Evolutionary conservation across 441 rosid species (phyloP).

Genomic region (Gossypium davidsonii): DNA sequence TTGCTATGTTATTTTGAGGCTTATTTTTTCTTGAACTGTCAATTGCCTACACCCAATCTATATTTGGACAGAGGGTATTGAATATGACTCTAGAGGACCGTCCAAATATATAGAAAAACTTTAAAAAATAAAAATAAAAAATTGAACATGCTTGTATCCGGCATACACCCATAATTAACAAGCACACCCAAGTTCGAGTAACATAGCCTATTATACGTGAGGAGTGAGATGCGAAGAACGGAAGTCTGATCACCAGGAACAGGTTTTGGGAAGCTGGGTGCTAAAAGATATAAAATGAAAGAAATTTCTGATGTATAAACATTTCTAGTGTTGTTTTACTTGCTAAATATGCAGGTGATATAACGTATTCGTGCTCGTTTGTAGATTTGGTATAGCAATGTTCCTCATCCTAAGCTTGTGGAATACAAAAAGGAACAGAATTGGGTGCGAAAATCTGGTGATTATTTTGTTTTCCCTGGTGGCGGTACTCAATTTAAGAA

Average conservation of each 20-base stretch:
- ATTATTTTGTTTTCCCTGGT: slow-evolving; percentile 71
- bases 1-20: background rate
- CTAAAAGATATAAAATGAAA: background rate
- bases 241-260: background rate
- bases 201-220: background rate
- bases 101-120: too few species aligned
- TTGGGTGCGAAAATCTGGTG: slow-evolving; percentile 68
- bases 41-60: too few species aligned
- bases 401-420: slow-evolving; percentile 86
- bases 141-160: too few species aligned
- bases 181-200: background rate
- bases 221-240: background rate
- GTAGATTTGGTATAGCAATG: slow-evolving; percentile 77
- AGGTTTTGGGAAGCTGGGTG: background rate
- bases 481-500: slow-evolving; percentile 90
- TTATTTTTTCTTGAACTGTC: too few species aligned
- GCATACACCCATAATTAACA: too few species aligned
- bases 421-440: slow-evolving; percentile 90
- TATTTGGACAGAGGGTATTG: too few species aligned
- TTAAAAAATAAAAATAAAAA: too few species aligned
- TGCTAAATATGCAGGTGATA: background rate
- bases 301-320: background rate
- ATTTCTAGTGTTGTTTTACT: background rate
- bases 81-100: too few species aligned
- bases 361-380: slow-evolving; percentile 8